phyloP scores from a whole-genome alignment of 768 basidiomycete species.

The Suillus occidentalis region DNA sequence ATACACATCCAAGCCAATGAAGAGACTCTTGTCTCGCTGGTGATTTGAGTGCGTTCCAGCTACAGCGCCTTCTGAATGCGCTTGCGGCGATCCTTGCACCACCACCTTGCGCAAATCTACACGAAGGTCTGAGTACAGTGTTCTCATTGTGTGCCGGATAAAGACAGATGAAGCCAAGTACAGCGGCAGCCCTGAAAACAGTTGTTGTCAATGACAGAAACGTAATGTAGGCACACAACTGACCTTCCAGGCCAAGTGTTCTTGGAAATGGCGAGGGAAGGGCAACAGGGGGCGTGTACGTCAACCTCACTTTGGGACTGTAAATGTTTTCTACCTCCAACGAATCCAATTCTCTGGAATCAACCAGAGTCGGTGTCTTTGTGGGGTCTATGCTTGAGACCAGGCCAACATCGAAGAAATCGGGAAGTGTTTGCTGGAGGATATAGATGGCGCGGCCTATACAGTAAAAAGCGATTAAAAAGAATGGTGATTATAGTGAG shows the following conservation, averaged over 20 bases:
- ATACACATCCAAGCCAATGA: slow-evolving; percentile 52
- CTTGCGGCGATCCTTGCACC: slow-evolving; percentile 23
- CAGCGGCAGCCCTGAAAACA: slow-evolving; percentile 56
- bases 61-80: background rate
- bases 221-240: slow-evolving; percentile 8
- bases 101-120: slow-evolving; percentile 55
- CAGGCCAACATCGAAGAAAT: slow-evolving; percentile 70
- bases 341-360: slow-evolving; percentile 15
- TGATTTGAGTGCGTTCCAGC: background rate
- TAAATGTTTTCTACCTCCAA: slow-evolving; percentile 51
- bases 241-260: slow-evolving; percentile 72
- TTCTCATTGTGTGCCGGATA: slow-evolving; percentile 71
- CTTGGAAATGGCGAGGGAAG: slow-evolving; percentile 71
- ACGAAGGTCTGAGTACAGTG: slow-evolving; percentile 65
- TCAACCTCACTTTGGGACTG: slow-evolving; percentile 58
- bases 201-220: background rate
- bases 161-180: slow-evolving; percentile 72
- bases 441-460: slow-evolving; percentile 71
- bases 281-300: slow-evolving; percentile 66
- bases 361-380: slow-evolving; percentile 35
- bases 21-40: slow-evolving; percentile 56
- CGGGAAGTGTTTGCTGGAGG: slow-evolving; percentile 66
- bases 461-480: background rate
- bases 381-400: slow-evolving; percentile 52
- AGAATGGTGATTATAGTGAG: slow-evolving; percentile 3